These are phyloP conservation scores for Magnolia sinica DNA, from an alignment of 164 flowering plant genomes.

Conservation along the genomic window DNA sequence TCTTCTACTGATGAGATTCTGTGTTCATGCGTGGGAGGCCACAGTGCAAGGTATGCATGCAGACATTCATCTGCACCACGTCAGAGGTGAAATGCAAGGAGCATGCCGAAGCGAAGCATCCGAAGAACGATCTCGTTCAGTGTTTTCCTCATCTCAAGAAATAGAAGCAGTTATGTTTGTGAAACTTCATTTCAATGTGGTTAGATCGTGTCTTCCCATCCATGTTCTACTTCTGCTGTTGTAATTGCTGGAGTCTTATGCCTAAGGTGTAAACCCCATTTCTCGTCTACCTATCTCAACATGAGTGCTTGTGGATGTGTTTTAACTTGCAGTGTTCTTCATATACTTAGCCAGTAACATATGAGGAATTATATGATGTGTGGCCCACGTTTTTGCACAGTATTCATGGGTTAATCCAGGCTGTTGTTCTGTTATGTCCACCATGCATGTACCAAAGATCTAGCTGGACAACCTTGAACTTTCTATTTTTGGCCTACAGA, in stretches of 20 bases:
- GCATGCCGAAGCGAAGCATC: constrained; percentile 68
- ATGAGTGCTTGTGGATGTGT: neutral
- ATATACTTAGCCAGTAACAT: neutral
- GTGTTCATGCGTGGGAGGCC: constrained; percentile 4
- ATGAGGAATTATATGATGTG: neutral
- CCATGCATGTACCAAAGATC: no score
- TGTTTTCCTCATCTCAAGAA: constrained; percentile 62
- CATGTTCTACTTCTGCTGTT: neutral
- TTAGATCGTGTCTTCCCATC: neutral
- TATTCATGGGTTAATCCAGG: no score
- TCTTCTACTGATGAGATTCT: neutral
- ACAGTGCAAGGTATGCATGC: constrained; percentile 76
- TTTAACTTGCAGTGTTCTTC: neutral
- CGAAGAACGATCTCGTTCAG: constrained; percentile 39
- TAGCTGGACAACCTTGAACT: no score
- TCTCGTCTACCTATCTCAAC: neutral
- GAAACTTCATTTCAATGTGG: neutral
- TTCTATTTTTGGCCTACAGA: no score
- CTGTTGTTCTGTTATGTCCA: no score
- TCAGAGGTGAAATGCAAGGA: constrained; percentile 64
- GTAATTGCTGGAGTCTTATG: neutral
- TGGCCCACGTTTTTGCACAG: neutral
- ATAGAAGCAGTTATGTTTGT: constrained; percentile 10
- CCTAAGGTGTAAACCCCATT: neutral
- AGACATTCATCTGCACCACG: constrained; percentile 67